Evolutionary conservation across 1,284 basidiomycete genomes (phyloP).

Genomic region (Clitocybe nebularis): DNA sequence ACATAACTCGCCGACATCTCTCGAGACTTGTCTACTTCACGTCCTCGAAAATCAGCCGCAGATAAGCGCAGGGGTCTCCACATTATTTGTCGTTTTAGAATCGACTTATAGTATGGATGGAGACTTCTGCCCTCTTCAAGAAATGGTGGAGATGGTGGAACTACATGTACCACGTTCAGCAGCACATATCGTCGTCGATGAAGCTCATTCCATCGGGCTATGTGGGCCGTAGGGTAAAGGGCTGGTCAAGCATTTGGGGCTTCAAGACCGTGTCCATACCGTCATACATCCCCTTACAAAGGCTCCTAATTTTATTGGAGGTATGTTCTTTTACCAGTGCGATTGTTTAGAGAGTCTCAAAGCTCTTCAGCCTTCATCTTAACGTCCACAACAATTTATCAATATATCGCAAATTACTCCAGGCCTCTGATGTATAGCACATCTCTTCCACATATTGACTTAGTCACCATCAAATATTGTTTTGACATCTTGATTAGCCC

Average conservation of each 20-base stretch:
- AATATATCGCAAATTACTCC: slow-evolving; percentile 61
- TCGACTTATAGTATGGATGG: slow-evolving; percentile 67
- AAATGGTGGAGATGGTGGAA: slow-evolving; percentile 36
- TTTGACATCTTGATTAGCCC: slow-evolving; percentile 37
- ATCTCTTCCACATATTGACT: slow-evolving; percentile 41
- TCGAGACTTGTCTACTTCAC: slow-evolving; percentile 24
- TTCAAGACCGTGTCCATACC: slow-evolving; percentile 1
- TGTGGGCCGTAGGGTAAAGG: slow-evolving; percentile 1
- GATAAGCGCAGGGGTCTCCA: slow-evolving; percentile 25
- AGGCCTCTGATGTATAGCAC: slow-evolving; percentile 56
- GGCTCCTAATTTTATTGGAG: slow-evolving; percentile 4
- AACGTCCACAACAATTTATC: slow-evolving; percentile 39
- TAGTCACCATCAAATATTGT: slow-evolving; percentile 40
- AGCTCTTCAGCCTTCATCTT: slow-evolving; percentile 43
- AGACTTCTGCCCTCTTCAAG: slow-evolving; percentile 48
- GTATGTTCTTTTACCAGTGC: too few relatives aligned
- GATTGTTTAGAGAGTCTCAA: not conserved
- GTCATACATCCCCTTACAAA: slow-evolving; percentile 3
- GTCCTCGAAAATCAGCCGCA: slow-evolving; percentile 21
- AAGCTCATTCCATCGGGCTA: slow-evolving; percentile 52
- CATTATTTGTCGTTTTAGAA: slow-evolving; percentile 50
- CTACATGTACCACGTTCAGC: slow-evolving; percentile 27
- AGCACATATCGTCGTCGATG: slow-evolving; percentile 43
- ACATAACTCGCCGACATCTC: slow-evolving; percentile 39
- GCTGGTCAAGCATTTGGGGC: not conserved